phyloP scores from a whole-genome alignment of 306 rosid genomes.

The Glycine latifolia region DNA sequence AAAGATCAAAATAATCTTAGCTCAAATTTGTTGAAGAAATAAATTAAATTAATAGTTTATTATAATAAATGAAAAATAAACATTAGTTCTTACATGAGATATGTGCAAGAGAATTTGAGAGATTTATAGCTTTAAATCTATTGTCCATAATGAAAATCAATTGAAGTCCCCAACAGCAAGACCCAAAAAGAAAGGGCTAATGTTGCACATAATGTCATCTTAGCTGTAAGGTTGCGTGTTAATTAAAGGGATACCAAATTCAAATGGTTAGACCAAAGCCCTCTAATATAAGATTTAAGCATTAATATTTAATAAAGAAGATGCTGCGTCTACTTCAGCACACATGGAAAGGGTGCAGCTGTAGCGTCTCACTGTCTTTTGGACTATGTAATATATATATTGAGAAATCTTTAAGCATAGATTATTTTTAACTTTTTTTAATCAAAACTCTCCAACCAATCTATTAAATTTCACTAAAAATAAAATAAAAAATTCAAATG shows the following conservation, averaged over 20 bases:
- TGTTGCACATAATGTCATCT: not conserved
- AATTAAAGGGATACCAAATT: not conserved
- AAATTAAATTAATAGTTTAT: no score
- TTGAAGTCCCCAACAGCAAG: not conserved
- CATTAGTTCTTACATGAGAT: no score
- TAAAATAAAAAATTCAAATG: not conserved
- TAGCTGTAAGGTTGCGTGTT: not conserved
- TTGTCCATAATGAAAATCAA: not conserved
- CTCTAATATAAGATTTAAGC: not conserved
- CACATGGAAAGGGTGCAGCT: not conserved
- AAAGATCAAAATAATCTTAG: no score
- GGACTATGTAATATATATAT: not conserved
- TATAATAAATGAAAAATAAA: no score
- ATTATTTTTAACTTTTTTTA: no score
- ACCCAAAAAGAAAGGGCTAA: not conserved
- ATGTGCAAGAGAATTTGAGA: no score
- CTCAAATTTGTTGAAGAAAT: no score
- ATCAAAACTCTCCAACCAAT: not conserved
- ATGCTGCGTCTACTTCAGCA: not conserved
- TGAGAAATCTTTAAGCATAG: no score
- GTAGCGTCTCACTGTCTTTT: not conserved
- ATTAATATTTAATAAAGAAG: not conserved
- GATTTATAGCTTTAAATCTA: no score
- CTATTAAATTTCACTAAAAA: not conserved
- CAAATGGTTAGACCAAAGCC: not conserved